Conservation (phyloP, 1,284 basidiomycete genomes). For the Gomphus sp. region DNA sequence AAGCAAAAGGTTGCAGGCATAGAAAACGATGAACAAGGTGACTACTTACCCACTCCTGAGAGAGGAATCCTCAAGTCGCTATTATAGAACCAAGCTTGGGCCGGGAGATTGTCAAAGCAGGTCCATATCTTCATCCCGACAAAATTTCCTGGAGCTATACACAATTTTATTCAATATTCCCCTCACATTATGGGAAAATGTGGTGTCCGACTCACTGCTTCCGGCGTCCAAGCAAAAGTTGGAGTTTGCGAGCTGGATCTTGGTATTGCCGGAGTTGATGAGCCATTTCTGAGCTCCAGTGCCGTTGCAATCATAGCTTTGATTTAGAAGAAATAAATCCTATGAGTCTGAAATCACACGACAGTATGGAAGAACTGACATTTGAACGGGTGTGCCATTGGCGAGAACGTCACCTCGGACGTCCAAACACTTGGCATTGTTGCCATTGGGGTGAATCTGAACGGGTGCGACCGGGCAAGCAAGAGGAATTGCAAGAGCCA, state of each 20-base stretch:
- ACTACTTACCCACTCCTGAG: not conserved
- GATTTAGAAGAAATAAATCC: not conserved
- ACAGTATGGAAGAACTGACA: not conserved
- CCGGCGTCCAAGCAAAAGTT: constrained; percentile 3
- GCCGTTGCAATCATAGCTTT: constrained; percentile 1
- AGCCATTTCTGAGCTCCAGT: constrained; percentile 2
- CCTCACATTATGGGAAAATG: not conserved
- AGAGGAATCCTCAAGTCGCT: not conserved
- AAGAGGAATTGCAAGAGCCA: not conserved
- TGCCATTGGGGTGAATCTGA: not conserved
- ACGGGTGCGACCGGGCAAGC: not conserved
- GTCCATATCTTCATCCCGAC: constrained; percentile 1
- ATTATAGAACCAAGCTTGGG: constrained; percentile 1
- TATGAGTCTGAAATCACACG: not conserved
- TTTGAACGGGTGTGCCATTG: not conserved
- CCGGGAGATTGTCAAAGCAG: not conserved
- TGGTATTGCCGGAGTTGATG: not conserved
- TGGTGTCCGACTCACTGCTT: not conserved
- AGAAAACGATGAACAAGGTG: not conserved
- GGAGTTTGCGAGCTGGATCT: not conserved
- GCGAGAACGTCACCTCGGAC: not conserved
- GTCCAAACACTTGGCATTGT: not conserved
- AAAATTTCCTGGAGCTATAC: not conserved
- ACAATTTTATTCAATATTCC: not conserved
- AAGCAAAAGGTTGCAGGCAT: not conserved